Evolutionary conservation across 495 filamentous ascomycete species (phyloP).

Genomic region (Aspergillus wentii): DNA sequence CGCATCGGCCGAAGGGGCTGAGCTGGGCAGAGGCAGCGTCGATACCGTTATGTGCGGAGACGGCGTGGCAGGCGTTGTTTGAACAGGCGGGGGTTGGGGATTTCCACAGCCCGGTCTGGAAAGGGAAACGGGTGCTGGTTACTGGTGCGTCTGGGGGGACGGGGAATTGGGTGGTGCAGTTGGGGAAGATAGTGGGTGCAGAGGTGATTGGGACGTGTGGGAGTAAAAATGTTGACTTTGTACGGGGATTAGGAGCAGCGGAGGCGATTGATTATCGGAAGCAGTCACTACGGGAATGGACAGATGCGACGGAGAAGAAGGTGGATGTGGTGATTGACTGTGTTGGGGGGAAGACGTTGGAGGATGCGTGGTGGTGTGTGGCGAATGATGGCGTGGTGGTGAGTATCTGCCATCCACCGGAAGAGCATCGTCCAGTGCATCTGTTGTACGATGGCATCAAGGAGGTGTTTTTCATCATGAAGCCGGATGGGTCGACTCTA

Average conservation of each 20-base stretch:
- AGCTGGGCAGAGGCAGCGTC: conserved; percentile 41
- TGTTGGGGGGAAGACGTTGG: conserved; percentile 39
- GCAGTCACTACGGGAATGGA: conserved; percentile 31
- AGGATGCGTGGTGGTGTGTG: conserved; percentile 41
- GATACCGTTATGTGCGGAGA: conserved; percentile 42
- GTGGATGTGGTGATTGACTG: conserved; percentile 52
- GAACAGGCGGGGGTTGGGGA: conserved; percentile 24
- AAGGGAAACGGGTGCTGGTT: conserved; percentile 39
- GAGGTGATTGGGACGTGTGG: conserved; percentile 39
- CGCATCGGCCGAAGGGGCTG: conserved; percentile 28
- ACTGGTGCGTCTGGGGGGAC: conserved; percentile 49
- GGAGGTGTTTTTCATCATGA: conserved; percentile 41
- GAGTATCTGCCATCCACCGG: conserved; percentile 48
- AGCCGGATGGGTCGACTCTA: conserved; percentile 34
- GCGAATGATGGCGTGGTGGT: conserved; percentile 38
- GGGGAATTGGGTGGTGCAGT: conserved; percentile 53
- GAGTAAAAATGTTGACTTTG: conserved; percentile 34
- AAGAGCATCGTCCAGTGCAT: conserved; percentile 31
- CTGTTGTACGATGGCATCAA: conserved; percentile 19
- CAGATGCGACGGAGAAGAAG: conserved; percentile 13
- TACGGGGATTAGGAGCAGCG: conserved; percentile 37
- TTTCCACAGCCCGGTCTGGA: conserved; percentile 9
- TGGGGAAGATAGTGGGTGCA: conserved; percentile 40
- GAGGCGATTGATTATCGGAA: conserved; percentile 43
- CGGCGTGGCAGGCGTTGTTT: conserved; percentile 51